These are phyloP conservation scores for Tuber magnatum DNA, from an alignment of 495 filamentous ascomycete genomes.

Conservation along the genomic window DNA sequence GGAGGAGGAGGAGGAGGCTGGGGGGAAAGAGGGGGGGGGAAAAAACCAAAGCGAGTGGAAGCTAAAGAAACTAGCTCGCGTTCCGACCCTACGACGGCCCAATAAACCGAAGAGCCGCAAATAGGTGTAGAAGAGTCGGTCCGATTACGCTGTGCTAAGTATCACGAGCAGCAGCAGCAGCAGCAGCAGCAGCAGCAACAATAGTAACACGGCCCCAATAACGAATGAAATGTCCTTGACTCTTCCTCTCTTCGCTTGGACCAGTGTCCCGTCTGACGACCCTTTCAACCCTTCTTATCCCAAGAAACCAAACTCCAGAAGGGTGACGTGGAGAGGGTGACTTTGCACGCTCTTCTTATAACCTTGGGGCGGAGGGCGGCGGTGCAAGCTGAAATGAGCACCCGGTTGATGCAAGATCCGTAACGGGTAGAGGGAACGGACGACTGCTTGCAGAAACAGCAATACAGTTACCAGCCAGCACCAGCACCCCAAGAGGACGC, in stretches of 20 bases:
- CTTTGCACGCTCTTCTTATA: not conserved
- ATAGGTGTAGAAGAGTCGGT: not conserved
- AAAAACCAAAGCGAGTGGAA: not conserved
- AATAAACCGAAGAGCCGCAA: not conserved
- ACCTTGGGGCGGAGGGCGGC: not conserved
- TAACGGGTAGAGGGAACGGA: constrained; percentile 3
- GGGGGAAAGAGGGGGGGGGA: not conserved
- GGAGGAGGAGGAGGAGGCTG: not conserved
- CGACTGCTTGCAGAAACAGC: not conserved
- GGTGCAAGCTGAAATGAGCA: constrained; percentile 2
- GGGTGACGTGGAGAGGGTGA: not conserved
- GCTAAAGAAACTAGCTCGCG: not conserved
- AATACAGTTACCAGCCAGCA: constrained; percentile 2
- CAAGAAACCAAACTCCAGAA: not conserved
- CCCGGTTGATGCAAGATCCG: constrained; percentile 1
- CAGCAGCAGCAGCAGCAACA: not conserved
- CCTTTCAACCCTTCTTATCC: not conserved
- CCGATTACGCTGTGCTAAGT: not conserved
- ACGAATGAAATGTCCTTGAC: not conserved
- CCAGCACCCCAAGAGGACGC: not conserved
- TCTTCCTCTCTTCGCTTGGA: not conserved
- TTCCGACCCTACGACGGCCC: not conserved
- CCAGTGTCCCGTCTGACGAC: not conserved
- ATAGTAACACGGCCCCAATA: not conserved
- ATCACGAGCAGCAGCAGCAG: not conserved